Conservation (phyloP, 2,329 filamentous ascomycete genomes). For the Ophiostoma sp. region DNA sequence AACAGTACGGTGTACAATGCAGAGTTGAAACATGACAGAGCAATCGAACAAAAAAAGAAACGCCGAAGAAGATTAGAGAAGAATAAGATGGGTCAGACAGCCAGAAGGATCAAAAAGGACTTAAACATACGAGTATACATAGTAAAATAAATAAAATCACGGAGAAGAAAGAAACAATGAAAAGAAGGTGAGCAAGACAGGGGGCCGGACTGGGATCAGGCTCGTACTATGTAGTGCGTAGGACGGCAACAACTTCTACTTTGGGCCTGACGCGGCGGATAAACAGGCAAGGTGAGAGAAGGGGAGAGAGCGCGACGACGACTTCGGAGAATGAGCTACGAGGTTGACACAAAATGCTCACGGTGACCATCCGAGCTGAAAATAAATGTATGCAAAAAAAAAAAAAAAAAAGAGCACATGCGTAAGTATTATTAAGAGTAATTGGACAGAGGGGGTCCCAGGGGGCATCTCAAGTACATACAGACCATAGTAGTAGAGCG, state of each 20-base stretch:
- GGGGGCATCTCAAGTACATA: too few species aligned
- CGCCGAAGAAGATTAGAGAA: background rate
- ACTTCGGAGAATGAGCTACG: background rate
- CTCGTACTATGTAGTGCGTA: slow-evolving; percentile 5
- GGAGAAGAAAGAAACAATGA: background rate
- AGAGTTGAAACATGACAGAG: background rate
- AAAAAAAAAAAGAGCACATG: background rate
- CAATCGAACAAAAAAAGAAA: background rate
- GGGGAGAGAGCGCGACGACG: background rate
- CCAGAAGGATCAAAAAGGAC: background rate
- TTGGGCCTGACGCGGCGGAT: background rate
- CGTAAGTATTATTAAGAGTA: background rate
- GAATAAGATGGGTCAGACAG: background rate
- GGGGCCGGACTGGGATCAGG: slow-evolving; percentile 2
- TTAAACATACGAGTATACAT: background rate
- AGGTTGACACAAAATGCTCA: background rate
- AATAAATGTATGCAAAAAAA: background rate
- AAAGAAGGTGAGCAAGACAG: background rate
- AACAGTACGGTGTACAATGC: background rate
- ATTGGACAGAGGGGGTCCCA: background rate
- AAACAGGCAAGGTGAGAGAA: background rate
- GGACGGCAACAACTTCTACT: slow-evolving; percentile 5
- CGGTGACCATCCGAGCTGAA: background rate
- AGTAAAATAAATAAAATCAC: too few species aligned
- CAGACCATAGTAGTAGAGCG: too few species aligned